Conservation (phyloP, 176 grass and related monocot species). For the Aegilops umbellulata region DNA sequence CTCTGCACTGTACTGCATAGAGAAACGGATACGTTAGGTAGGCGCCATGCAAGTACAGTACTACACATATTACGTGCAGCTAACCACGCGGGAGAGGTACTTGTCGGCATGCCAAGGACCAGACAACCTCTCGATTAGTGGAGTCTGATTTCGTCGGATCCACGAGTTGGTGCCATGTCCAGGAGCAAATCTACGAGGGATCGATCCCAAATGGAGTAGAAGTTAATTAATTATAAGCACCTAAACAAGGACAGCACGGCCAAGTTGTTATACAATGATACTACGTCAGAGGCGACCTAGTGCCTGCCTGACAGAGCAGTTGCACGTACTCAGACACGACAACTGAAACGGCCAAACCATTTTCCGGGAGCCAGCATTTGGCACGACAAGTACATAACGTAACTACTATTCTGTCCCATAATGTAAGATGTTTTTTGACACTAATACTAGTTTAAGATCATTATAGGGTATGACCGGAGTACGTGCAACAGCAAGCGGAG, state of each 20-base stretch:
- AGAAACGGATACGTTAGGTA: neutral
- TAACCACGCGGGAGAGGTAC: neutral
- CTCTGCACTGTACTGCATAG: too few relatives aligned
- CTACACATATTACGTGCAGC: neutral
- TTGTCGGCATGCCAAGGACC: neutral
- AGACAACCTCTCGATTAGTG: neutral
- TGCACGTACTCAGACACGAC: neutral
- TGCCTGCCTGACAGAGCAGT: too few relatives aligned
- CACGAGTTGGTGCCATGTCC: slow-evolving; percentile 39
- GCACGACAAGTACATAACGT: neutral
- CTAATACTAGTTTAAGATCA: too few relatives aligned
- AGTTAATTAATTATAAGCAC: neutral
- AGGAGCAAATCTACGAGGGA: slow-evolving; percentile 27
- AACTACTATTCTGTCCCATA: too few relatives aligned
- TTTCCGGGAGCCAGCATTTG: neutral
- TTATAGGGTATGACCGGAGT: too few relatives aligned
- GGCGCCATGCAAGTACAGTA: neutral
- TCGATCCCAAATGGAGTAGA: neutral
- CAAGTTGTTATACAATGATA: neutral
- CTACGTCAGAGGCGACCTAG: too few relatives aligned
- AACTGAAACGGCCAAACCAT: neutral
- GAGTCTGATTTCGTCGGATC: slow-evolving; percentile 21
- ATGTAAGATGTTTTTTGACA: too few relatives aligned
- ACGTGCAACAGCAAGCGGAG: neutral
- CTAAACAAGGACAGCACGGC: neutral